Conservation (phyloP, 352 stramenopile species). For the Pythium dissimile region DNA sequence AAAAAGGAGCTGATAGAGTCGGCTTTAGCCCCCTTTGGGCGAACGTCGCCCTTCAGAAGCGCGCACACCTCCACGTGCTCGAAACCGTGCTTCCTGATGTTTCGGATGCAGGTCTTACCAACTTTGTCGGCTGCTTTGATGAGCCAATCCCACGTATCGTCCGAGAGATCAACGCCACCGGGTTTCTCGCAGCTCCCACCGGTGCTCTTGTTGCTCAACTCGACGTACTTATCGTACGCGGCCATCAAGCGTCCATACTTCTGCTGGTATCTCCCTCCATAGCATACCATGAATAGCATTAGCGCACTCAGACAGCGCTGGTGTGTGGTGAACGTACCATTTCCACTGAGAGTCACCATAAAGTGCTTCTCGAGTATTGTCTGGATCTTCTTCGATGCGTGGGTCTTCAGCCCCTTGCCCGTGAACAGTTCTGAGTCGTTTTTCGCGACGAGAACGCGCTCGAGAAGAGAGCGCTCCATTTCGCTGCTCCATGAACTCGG, state of each 20-base stretch:
- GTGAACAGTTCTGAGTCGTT: neutral
- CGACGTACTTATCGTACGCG: neutral
- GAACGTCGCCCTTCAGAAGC: neutral
- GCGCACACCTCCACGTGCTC: neutral
- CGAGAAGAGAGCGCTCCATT: neutral
- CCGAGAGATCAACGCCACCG: neutral
- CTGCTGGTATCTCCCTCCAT: neutral
- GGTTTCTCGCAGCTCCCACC: neutral
- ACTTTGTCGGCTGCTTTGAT: conserved; percentile 1
- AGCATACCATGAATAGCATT: neutral
- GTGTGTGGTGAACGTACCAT: neutral
- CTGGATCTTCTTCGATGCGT: neutral
- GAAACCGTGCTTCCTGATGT: neutral
- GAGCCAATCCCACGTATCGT: neutral
- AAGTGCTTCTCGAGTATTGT: neutral
- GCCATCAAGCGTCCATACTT: conserved; percentile 1
- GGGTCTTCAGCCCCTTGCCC: neutral
- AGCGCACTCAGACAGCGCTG: neutral
- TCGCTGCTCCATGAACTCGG: neutral
- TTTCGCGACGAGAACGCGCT: neutral
- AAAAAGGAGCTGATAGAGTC: neutral
- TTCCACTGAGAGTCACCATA: neutral
- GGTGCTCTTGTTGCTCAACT: neutral
- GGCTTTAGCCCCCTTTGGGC: neutral
- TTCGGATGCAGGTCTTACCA: neutral